Base-by-base conservation (phyloP, 225 moss, liverwort and hornwort species). In the Sphagnum tenellum region DNA sequence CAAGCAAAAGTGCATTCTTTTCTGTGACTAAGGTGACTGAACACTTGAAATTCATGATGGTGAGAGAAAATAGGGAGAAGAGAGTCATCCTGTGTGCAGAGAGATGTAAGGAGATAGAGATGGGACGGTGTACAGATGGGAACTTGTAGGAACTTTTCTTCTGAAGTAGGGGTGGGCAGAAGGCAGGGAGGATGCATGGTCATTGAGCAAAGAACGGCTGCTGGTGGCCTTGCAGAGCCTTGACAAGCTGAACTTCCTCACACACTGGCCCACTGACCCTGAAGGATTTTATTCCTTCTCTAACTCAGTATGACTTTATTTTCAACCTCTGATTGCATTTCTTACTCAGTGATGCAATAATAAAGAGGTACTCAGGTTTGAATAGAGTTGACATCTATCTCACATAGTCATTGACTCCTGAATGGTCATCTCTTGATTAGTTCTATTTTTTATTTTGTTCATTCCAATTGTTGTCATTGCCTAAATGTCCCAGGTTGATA, bases 241-340 rank as follows among this genome's bases (percentile, higher is more conserved):
- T 48, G 82, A 83, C 69, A 79, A 72, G 63, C 76, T 83, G 47
- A 79, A 79, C 66, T 83, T 83, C 61, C 71, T 83, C 10, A 64
- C 44, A 64, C 82, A 68, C 58, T 62, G 65, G n/a, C 45, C 63
- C 3, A 47, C 53, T n/a, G 66, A 71, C 52, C 70, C 52, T 12
- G 65, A 66, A 12, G 73, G 69, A 53, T 57, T 52, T 45, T 79
- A 66, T 50, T 71, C 68, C 12, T 83, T 83, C 64, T 73, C 76
- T 51, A 83, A 83, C 58, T 76, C 71, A 69, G 82, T 83, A 69
- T 11, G 29, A 29, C 29, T 12, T 56, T 53, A 60, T 13, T 60
- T 12, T 60, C n/a, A 59, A 4, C 5, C 44, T 3, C 12, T 48
- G n/a, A 29, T 57, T 64, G 29, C 56, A 55, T 11, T 3, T 56